Evolutionary conservation across 2,329 filamentous ascomycete genomes (phyloP).

Genomic region (Fusarium verticillioides): DNA sequence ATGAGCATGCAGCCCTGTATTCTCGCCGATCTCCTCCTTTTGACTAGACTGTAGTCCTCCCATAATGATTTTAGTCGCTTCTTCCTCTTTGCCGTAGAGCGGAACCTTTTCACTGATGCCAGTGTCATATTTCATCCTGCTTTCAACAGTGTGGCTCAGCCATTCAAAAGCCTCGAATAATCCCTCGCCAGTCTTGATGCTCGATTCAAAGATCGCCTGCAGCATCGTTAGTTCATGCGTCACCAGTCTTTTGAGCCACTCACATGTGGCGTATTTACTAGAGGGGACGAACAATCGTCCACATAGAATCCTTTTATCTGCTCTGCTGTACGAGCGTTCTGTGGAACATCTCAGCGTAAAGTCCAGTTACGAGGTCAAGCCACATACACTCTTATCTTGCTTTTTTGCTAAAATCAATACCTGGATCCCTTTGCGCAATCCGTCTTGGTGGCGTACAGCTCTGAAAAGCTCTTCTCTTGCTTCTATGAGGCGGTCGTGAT

Average conservation of each 20-base stretch:
- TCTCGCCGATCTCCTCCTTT: neutral
- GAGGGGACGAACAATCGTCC: neutral
- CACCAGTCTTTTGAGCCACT: neutral
- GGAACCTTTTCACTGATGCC: neutral
- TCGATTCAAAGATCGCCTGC: neutral
- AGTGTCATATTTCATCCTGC: neutral
- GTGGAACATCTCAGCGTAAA: rapidly evolving
- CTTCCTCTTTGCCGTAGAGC: neutral
- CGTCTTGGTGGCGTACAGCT: neutral
- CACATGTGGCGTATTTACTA: neutral
- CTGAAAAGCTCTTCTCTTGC: neutral
- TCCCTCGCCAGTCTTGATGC: neutral
- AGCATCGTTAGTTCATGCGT: neutral
- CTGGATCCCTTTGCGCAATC: neutral
- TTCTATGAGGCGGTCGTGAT: neutral
- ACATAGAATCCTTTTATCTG: neutral
- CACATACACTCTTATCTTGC: neutral
- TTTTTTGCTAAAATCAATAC: neutral
- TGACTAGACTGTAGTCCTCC: too few relatives aligned
- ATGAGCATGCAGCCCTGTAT: neutral
- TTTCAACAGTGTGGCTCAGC: neutral
- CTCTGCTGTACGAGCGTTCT: neutral
- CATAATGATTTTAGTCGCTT: neutral
- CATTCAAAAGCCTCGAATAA: neutral
- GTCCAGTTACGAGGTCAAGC: rapidly evolving